Conservation (phyloP, 176 grass and related monocot species). For the Thalia dealbata region DNA sequence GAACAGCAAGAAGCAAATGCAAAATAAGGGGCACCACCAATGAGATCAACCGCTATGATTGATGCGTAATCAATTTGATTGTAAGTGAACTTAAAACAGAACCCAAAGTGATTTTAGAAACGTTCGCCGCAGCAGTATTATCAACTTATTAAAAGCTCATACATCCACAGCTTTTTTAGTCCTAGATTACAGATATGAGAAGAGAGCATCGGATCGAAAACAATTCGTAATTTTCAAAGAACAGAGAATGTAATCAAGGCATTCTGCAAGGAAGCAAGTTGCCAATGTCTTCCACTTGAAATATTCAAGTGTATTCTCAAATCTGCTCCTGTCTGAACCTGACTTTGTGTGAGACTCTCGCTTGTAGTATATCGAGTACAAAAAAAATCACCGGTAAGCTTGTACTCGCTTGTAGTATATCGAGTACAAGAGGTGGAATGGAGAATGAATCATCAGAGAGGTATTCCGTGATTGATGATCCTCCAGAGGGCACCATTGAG, state of each 20-base stretch:
- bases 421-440: not conserved
- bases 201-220: not conserved
- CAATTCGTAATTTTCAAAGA: not conserved
- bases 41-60: too few species aligned
- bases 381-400: not conserved
- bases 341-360: not conserved
- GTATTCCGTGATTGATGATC: constrained; percentile 7
- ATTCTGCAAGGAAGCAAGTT: not conserved
- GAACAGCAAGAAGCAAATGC: too few species aligned
- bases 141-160: too few species aligned
- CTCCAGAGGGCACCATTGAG: not conserved
- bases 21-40: too few species aligned
- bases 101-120: too few species aligned
- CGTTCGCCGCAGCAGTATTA: too few species aligned
- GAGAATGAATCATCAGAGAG: not conserved
- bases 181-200: not conserved
- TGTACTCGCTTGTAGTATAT: not conserved
- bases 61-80: too few species aligned
- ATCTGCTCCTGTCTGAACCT: not conserved
- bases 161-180: not conserved
- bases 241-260: not conserved
- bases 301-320: not conserved
- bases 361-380: not conserved
- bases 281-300: not conserved
- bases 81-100: too few species aligned